These are phyloP conservation scores for Irpex sp. DNA, from an alignment of 1,284 basidiomycete species.

Conservation along the genomic window DNA sequence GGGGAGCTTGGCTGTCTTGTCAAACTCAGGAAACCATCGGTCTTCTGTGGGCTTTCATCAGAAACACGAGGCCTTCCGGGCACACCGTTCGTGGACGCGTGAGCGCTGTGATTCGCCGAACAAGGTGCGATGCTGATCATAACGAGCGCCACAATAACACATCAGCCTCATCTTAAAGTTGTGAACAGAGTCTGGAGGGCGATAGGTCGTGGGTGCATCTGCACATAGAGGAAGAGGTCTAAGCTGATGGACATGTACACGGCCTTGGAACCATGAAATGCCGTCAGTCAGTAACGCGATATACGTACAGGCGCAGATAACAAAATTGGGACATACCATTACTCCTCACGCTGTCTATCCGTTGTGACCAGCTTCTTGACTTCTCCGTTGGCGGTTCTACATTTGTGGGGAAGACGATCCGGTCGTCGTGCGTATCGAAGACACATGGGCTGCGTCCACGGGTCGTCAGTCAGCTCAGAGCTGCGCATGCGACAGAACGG, in stretches of 20 bases:
- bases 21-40: no score
- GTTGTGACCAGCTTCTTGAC: not conserved
- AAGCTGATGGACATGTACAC: not conserved
- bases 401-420: not conserved
- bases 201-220: not conserved
- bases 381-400: not conserved
- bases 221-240: not conserved
- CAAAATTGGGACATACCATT: not conserved
- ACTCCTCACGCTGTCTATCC: not conserved
- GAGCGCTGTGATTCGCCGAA: not conserved
- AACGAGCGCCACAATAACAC: not conserved
- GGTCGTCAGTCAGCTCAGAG: not conserved
- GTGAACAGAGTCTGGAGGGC: not conserved
- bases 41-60: not conserved
- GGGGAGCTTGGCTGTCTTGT: not conserved
- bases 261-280: not conserved
- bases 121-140: not conserved
- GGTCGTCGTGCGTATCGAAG: not conserved
- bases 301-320: not conserved
- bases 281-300: not conserved
- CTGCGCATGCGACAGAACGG: not conserved
- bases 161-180: not conserved
- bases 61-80: not conserved
- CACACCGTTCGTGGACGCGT: not conserved
- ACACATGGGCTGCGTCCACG: not conserved